Percentiles rank a stretch among this genome's conserved stretches.
Evolutionary conservation across 2,329 filamentous ascomycete genomes (phyloP).

Genomic region (Grosmannia clavigera): DNA sequence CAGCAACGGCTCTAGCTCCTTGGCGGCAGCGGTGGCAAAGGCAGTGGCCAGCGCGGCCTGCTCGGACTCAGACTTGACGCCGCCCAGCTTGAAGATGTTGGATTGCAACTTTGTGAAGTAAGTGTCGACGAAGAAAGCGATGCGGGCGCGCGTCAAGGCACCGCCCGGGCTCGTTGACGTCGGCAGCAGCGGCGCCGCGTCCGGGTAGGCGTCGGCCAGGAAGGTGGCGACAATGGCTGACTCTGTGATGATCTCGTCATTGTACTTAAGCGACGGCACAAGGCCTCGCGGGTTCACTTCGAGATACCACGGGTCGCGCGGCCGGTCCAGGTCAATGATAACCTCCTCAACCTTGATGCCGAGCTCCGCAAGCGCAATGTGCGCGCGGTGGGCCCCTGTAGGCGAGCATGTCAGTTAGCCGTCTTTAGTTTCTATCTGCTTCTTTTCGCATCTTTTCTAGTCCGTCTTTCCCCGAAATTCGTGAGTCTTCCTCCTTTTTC

Average conservation of each 20-base stretch:
- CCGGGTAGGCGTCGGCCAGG: slow-evolving; percentile 53
- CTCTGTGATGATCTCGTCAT: slow-evolving; percentile 57
- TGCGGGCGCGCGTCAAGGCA: slow-evolving; percentile 51
- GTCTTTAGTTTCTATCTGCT: not conserved
- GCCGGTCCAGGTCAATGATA: slow-evolving; percentile 56
- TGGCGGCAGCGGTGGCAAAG: slow-evolving; percentile 43
- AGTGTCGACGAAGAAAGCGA: slow-evolving; percentile 49
- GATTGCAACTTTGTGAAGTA: slow-evolving; percentile 26
- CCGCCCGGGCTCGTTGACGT: slow-evolving; percentile 35
- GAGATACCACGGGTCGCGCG: slow-evolving; percentile 62
- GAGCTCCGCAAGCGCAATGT: slow-evolving; percentile 58
- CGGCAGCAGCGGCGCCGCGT: slow-evolving; percentile 40
- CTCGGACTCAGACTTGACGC: slow-evolving; percentile 34
- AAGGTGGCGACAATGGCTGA: slow-evolving; percentile 64
- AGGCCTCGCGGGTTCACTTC: slow-evolving; percentile 68
- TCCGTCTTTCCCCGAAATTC: not conserved
- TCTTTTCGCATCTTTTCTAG: not conserved
- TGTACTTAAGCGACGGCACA: slow-evolving; percentile 58
- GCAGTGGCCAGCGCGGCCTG: slow-evolving; percentile 33
- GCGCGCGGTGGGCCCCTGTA: slow-evolving; percentile 56
- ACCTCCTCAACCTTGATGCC: slow-evolving; percentile 56
- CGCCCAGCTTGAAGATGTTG: slow-evolving; percentile 31
- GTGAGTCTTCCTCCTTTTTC: not conserved
- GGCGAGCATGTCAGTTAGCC: not conserved
- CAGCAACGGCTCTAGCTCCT: slow-evolving; percentile 64